Conservation (phyloP, 202 grass and related monocot species). For the Schoenoplectus tabernaemontani region DNA sequence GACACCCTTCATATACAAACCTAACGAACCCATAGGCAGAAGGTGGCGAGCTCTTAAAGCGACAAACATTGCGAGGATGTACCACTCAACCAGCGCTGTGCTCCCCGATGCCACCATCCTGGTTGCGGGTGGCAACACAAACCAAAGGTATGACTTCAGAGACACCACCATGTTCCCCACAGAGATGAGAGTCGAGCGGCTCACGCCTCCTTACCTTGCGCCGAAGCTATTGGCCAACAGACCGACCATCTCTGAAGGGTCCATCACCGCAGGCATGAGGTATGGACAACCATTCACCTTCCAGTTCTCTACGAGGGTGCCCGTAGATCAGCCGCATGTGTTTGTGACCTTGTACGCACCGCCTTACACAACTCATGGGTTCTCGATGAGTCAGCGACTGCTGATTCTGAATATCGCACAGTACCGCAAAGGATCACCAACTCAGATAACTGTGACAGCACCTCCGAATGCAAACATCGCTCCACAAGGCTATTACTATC, state of each 20-base stretch:
- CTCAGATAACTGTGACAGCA: constrained; percentile 32
- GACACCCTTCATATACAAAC: constrained; percentile 60
- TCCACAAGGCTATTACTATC: constrained; percentile 64
- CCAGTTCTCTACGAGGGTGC: constrained; percentile 20
- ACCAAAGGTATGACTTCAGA: constrained; percentile 53
- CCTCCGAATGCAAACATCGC: constrained; percentile 48
- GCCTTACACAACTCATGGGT: constrained; percentile 87
- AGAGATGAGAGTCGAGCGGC: constrained; percentile 72
- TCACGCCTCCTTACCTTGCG: constrained; percentile 61
- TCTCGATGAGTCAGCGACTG: constrained; percentile 87
- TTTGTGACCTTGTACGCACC: constrained; percentile 86
- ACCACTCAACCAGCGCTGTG: constrained; percentile 69
- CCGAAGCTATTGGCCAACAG: neutral
- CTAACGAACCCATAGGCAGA: neutral
- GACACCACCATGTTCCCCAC: constrained; percentile 57
- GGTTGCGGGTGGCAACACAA: constrained; percentile 75
- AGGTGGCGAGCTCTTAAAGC: constrained; percentile 43
- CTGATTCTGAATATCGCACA: constrained; percentile 34
- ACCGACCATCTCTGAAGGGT: constrained; percentile 26
- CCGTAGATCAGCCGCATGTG: constrained; percentile 31
- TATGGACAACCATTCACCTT: constrained; percentile 42
- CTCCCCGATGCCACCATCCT: constrained; percentile 77
- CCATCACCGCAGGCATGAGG: constrained; percentile 36
- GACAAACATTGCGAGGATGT: constrained; percentile 49
- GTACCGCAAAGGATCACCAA: constrained; percentile 22